These are phyloP conservation scores for Avena atlantica DNA, from an alignment of 176 grass and related monocot genomes.

Conservation along the genomic window DNA sequence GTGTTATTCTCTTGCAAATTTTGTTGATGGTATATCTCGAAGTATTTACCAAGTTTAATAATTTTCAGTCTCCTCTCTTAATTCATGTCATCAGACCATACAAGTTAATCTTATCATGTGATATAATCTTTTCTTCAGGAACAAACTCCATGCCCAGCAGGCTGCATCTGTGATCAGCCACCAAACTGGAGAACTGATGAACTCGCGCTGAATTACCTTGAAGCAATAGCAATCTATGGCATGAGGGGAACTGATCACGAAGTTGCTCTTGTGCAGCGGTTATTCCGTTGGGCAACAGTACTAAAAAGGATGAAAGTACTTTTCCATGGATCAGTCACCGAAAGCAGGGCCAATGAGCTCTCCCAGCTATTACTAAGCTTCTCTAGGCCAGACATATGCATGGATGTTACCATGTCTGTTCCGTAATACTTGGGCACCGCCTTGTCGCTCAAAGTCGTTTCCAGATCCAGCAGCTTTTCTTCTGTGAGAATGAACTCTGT, in stretches of 20 bases:
- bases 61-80: neutral
- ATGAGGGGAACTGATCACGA: conserved; percentile 9
- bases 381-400: neutral
- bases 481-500: neutral
- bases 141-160: neutral
- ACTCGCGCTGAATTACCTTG: neutral
- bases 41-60: neutral
- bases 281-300: conserved; percentile 11
- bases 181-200: conserved; percentile 21
- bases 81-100: neutral
- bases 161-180: neutral
- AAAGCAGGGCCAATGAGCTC: neutral
- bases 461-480: neutral
- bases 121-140: neutral
- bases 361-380: neutral
- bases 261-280: neutral
- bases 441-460: neutral
- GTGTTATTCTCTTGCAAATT: neutral
- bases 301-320: conserved; percentile 2
- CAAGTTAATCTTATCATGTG: neutral
- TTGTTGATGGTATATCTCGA: neutral
- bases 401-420: neutral
- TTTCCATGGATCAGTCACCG: neutral
- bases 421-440: neutral
- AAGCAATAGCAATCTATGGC: neutral